A percentile compares a stretch with the other conserved stretches of the same genome.
phyloP scores from a whole-genome alignment of 306 rosid species.

The Casuarina cunninghamiana region DNA sequence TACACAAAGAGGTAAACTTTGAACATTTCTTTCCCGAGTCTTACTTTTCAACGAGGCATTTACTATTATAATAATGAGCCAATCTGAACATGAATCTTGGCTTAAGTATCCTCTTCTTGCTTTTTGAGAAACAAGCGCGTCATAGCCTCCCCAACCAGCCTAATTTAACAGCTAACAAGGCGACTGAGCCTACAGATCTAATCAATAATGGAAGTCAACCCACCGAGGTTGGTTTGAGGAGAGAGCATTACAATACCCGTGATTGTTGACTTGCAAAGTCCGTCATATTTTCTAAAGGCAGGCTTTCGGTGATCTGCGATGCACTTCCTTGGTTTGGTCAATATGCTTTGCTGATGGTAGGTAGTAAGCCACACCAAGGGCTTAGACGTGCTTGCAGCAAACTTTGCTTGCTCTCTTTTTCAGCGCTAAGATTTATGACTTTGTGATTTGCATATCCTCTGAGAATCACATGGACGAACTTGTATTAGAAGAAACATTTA shows the following conservation, averaged over 20 bases:
- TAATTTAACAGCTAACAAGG: no score
- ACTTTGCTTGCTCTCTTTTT: constrained; percentile 6
- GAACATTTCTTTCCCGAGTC: not conserved
- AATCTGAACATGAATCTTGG: no score
- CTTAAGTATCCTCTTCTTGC: no score
- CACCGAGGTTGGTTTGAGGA: constrained; percentile 3
- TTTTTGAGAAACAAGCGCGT: no score
- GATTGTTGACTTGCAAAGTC: not conserved
- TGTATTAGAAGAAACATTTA: constrained; percentile 10
- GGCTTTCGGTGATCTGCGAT: constrained; percentile 30
- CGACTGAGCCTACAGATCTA: no score
- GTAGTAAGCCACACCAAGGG: constrained; percentile 8
- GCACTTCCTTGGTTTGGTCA: not conserved
- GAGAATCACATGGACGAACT: constrained; percentile 23
- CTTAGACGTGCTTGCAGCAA: not conserved
- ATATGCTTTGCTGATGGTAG: constrained; percentile 9
- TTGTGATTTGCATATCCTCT: not conserved
- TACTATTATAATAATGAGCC: no score
- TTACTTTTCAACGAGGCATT: no score
- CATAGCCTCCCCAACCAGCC: no score
- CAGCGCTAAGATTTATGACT: not conserved
- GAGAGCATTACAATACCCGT: not conserved
- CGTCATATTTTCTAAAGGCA: constrained; percentile 19
- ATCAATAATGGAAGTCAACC: no score
- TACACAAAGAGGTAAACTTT: not conserved